Evolutionary conservation across 331 rosid genomes (phyloP), one percentile per base, ranked within the genome.

Genomic region (Quercus tomentella): DNA sequence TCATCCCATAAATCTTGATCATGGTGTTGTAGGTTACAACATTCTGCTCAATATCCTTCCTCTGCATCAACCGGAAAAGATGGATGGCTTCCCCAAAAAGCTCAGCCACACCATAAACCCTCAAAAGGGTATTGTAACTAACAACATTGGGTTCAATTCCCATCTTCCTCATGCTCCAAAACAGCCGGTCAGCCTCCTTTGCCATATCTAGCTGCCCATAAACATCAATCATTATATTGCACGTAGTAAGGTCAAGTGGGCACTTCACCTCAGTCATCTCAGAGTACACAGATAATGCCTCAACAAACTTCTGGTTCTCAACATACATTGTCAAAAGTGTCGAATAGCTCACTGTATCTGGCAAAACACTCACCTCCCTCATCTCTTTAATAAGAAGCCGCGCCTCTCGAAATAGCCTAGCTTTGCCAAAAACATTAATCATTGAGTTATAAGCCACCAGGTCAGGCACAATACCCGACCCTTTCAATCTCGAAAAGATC

Each of bases 131-230:
- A 66, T 94, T 94, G 72, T 91, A 94, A 84, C 95, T 94, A 73
- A 94, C 97, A 28, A 94, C 97, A 76, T 69, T 89, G 14, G 98
- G 98, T 72, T 89, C 92, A 55, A 94, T 80, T 57, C 92, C 98
- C 84, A 92, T 83, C 82, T 92, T 92, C 84, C 92, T 88, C 97
- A 94, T 89, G 80, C 98, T 89, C 98, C 98, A 92, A 79, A 94
- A 94, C 77, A 94, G 84, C 56, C 91, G 77, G 73, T 94, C 98
- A 11, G 97, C 97, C 78, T 92, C 98, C 86, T 89, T 91, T 51
- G 87, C 94, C 98, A 94, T 91, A 61, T 92, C 93, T 72, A 94
- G 89, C 89, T 89, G 98, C 79, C 98, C 98, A 63, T 94, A 94
- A 65, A 91, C 97, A 87, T 94, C 98, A 73, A 94, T 91, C 97